These are phyloP conservation scores for Didymella keratinophila DNA, from an alignment of 2,329 filamentous ascomycete species.

Conservation along the genomic window DNA sequence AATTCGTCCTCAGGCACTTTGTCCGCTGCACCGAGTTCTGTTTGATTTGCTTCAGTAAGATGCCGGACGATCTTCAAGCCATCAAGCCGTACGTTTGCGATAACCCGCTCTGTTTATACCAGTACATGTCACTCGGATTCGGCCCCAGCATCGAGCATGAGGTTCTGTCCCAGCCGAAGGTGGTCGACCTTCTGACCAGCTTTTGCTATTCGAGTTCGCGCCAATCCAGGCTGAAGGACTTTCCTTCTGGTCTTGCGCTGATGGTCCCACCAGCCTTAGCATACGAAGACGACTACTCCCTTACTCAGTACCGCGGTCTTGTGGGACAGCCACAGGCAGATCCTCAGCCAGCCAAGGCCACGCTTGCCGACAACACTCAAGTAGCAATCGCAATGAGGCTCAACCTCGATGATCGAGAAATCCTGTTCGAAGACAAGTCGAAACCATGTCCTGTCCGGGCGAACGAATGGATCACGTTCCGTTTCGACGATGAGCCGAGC, in stretches of 20 bases:
- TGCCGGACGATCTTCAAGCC: slow-evolving; percentile 70
- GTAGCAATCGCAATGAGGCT: slow-evolving; percentile 30
- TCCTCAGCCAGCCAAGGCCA: background rate
- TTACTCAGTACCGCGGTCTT: background rate
- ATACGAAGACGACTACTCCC: slow-evolving; percentile 28
- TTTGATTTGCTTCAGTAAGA: slow-evolving; percentile 78
- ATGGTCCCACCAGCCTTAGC: slow-evolving; percentile 55
- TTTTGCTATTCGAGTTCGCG: slow-evolving; percentile 74
- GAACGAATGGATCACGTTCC: slow-evolving; percentile 63
- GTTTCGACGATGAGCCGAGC: slow-evolving; percentile 23
- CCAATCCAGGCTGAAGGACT: slow-evolving; percentile 56
- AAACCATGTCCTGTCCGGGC: slow-evolving; percentile 48
- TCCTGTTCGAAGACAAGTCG: slow-evolving; percentile 52
- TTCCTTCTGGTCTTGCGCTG: slow-evolving; percentile 65
- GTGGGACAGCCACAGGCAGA: background rate
- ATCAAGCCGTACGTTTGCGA: slow-evolving; percentile 80
- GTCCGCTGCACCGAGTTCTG: slow-evolving; percentile 86
- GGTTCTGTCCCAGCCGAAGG: slow-evolving; percentile 77
- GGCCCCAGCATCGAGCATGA: slow-evolving; percentile 87
- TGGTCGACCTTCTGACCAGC: slow-evolving; percentile 84
- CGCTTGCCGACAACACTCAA: background rate
- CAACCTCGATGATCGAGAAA: slow-evolving; percentile 51
- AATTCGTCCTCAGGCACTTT: slow-evolving; percentile 80
- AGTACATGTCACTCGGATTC: slow-evolving; percentile 87
- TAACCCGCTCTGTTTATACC: slow-evolving; percentile 78